A percentile compares a stretch with the other conserved stretches of the same genome.
phyloP scores from a whole-genome alignment of 768 basidiomycete species.

The Psilocybe subaeruginosa region DNA sequence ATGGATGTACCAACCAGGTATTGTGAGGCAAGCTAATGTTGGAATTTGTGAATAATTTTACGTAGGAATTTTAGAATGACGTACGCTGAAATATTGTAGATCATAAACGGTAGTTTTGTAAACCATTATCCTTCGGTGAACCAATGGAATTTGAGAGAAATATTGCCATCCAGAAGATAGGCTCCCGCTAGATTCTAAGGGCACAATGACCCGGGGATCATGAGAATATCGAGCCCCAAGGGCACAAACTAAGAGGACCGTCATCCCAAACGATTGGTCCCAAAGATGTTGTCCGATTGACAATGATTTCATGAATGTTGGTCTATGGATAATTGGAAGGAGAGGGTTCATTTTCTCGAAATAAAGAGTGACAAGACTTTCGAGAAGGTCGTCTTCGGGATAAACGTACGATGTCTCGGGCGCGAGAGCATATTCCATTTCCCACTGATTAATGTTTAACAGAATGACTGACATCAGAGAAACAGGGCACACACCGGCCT shows the following conservation, averaged over 20 bases:
- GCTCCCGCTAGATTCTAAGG: conserved; percentile 35
- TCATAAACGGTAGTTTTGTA: conserved; percentile 65
- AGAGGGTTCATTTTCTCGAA: conserved; percentile 55
- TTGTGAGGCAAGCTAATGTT: conserved; percentile 30
- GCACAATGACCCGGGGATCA: conserved; percentile 41
- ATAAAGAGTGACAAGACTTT: conserved; percentile 56
- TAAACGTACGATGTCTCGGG: conserved; percentile 38
- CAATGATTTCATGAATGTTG: conserved; percentile 60
- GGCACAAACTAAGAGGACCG: conserved; percentile 69
- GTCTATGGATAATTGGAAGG: conserved; percentile 68
- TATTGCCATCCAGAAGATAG: conserved; percentile 64
- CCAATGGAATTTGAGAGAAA: conserved; percentile 61
- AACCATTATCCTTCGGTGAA: conserved; percentile 59
- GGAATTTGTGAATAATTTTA: neutral
- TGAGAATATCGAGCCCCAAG: conserved; percentile 59
- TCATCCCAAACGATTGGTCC: conserved; percentile 53
- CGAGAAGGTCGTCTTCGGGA: conserved; percentile 52
- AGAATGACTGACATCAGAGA: neutral
- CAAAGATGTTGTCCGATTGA: conserved; percentile 47
- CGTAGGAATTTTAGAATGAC: conserved; percentile 20
- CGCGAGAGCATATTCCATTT: conserved; percentile 26
- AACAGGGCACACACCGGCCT: conserved; percentile 24
- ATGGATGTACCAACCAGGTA: conserved; percentile 46
- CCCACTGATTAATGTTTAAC: conserved; percentile 35
- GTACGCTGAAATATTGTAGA: conserved; percentile 67